Base-by-base conservation (phyloP, 1,139 yeast species). In the Yamadazyma spencermartinsiae region DNA sequence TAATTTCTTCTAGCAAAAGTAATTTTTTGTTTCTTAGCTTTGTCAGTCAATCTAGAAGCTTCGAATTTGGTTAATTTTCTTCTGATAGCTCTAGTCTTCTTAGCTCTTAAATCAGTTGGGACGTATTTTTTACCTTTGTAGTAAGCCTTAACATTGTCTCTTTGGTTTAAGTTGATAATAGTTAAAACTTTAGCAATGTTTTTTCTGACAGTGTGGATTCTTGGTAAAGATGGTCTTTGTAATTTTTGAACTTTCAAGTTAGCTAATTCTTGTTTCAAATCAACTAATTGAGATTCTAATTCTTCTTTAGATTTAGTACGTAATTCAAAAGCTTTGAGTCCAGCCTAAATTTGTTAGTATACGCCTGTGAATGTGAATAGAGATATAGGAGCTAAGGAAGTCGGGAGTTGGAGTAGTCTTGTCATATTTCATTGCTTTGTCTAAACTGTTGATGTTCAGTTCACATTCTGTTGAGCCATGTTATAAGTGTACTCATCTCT, bases 61-160 rank as follows among this genome's bases (percentile, higher is more conserved):
- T 92, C 97, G 74, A 75, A 74, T 69, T 85, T 79, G 72, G 97
- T 82, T 71, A 92, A 82, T 72, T 83, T 81, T 82, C 98, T 88
- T 86, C 98, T 90, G 75, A 92, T 78, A 74, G 98, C 98, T 84
- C 98, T 92, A 76, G 98, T 92, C 86, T 92, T 87, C 90, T 92
- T 92, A 65, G 88, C 96, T 80, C 98, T 92, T 77, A 92, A 83
- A 73, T 90, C 98, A 82, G 90, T 90, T 80, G 98, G 98, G 72
- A 83, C 80, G 83, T 82, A 86, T 79, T 89, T 90, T 84, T 89
- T 89, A 76, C 90, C 95, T 60, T 81, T 80, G 92, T 89, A 90
- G 82, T 86, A 85, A 68, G 86, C 95, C 75, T 87, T 87, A 70
- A 88, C 96, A 61, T 86, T 83, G 57, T 85, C 90, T 79, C 98